phyloP scores from a whole-genome alignment of 768 basidiomycete genomes.

The Phylloporus sp. region DNA sequence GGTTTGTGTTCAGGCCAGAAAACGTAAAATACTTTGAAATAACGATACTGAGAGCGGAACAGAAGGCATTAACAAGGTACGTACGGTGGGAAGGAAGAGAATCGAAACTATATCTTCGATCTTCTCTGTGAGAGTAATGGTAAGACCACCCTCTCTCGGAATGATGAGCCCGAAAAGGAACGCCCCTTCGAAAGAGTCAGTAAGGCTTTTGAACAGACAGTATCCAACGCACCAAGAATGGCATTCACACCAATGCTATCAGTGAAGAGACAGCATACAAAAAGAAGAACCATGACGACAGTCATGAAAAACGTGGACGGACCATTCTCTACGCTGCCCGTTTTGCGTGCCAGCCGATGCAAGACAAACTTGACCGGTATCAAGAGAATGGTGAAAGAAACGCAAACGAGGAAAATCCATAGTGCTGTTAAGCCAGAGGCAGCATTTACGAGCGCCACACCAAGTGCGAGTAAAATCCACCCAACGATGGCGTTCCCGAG shows the following conservation, averaged over 20 bases:
- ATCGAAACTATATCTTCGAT: slow-evolving; percentile 91
- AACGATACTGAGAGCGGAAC: not conserved
- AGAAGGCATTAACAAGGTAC: not conserved
- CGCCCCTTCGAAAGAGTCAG: slow-evolving; percentile 46
- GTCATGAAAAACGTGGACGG: slow-evolving; percentile 92
- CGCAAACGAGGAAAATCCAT: slow-evolving; percentile 74
- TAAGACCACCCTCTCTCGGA: slow-evolving; percentile 83
- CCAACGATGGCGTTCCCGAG: slow-evolving; percentile 85
- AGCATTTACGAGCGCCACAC: slow-evolving; percentile 89
- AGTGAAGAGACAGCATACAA: slow-evolving; percentile 87
- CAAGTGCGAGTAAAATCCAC: slow-evolving; percentile 86
- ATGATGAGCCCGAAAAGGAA: slow-evolving; percentile 81
- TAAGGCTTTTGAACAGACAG: not conserved
- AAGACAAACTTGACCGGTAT: slow-evolving; percentile 61
- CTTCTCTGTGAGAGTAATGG: slow-evolving; percentile 86
- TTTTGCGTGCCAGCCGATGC: slow-evolving; percentile 67
- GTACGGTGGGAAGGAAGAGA: slow-evolving; percentile 80
- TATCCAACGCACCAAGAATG: slow-evolving; percentile 62
- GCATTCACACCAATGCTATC: slow-evolving; percentile 90
- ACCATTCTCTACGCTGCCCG: slow-evolving; percentile 76
- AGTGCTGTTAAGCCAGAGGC: slow-evolving; percentile 78
- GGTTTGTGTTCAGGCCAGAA: slow-evolving; percentile 85
- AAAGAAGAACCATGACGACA: slow-evolving; percentile 69
- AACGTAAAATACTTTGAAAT: slow-evolving; percentile 77
- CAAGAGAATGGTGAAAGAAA: slow-evolving; percentile 71